Evolutionary conservation across 139 green algal species (phyloP).

Genomic region (Microglena sp.): DNA sequence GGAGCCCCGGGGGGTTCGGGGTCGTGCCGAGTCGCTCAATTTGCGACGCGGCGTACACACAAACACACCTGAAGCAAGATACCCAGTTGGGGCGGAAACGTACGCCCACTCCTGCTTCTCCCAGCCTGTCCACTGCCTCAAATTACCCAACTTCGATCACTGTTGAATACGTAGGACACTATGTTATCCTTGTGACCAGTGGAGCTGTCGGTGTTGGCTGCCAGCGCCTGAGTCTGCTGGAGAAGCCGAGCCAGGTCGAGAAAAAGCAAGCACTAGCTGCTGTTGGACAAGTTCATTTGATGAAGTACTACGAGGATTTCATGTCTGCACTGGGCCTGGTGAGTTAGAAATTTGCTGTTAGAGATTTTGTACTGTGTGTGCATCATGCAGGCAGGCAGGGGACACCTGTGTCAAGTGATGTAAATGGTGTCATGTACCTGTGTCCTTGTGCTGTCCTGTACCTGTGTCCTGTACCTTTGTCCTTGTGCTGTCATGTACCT

Average conservation of each 20-base stretch:
- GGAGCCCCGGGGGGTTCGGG: no score
- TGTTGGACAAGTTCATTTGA: conserved; percentile 80
- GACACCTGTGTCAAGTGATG: neutral
- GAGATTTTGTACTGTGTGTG: neutral
- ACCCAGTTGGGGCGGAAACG: no score
- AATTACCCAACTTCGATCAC: no score
- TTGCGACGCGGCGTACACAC: no score
- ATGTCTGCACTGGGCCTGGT: conserved; percentile 71
- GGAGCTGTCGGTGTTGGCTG: conserved; percentile 84
- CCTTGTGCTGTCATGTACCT: no score
- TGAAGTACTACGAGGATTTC: conserved; percentile 90
- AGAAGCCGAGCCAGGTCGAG: conserved; percentile 46
- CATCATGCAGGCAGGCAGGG: neutral
- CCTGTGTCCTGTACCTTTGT: no score
- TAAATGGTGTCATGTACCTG: neutral
- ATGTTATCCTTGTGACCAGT: conserved; percentile 79
- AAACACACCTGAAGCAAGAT: no score
- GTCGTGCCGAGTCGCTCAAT: no score
- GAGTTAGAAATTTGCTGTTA: conserved; percentile 5
- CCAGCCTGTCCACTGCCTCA: no score
- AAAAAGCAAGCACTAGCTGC: conserved; percentile 81
- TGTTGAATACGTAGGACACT: no score
- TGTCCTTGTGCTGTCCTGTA: no score
- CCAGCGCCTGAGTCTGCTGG: conserved; percentile 58
- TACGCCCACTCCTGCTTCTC: no score